These are phyloP conservation scores for Puya raimondii DNA, from an alignment of 176 grass and related monocot genomes.

Conservation along the genomic window DNA sequence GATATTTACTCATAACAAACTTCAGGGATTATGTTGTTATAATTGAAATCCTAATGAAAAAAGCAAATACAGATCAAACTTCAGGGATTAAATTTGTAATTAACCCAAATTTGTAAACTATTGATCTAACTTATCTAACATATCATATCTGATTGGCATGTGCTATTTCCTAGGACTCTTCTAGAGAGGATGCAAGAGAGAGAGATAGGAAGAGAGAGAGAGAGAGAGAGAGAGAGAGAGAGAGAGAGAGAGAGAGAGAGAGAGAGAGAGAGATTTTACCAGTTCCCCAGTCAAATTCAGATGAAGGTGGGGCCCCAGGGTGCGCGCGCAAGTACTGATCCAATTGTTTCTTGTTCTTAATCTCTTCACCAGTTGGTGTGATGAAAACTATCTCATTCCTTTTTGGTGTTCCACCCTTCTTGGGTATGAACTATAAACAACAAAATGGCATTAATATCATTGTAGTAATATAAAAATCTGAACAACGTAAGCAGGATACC, in stretches of 20 bases:
- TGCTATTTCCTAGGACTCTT: not conserved
- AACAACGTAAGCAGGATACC: too few relatives aligned
- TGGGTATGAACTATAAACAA: conserved; percentile 56
- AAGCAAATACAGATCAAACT: too few relatives aligned
- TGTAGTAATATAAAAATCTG: too few relatives aligned
- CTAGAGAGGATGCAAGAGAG: not conserved
- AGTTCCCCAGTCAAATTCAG: conserved; percentile 91
- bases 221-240: not conserved
- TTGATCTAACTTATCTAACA: too few relatives aligned
- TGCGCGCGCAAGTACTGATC: conserved; percentile 75
- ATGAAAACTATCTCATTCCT: conserved; percentile 82
- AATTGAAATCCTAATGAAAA: too few relatives aligned
- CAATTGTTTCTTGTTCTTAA: conserved; percentile 80
- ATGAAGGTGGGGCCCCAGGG: conserved; percentile 55
- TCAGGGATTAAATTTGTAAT: too few relatives aligned
- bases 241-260: conserved; percentile 7
- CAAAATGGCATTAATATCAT: too few relatives aligned
- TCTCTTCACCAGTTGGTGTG: conserved; percentile 80
- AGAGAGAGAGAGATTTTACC: conserved; percentile 25
- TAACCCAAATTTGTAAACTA: too few relatives aligned
- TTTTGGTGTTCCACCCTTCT: conserved; percentile 35
- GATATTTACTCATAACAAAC: too few relatives aligned
- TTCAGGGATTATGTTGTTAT: too few relatives aligned
- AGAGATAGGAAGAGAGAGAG: not conserved
- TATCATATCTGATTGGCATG: not conserved